Percentiles rank a stretch among this genome's conserved stretches.
Evolutionary conservation across 306 rosid genomes (phyloP).

Genomic region (Trifolium subterraneum): DNA sequence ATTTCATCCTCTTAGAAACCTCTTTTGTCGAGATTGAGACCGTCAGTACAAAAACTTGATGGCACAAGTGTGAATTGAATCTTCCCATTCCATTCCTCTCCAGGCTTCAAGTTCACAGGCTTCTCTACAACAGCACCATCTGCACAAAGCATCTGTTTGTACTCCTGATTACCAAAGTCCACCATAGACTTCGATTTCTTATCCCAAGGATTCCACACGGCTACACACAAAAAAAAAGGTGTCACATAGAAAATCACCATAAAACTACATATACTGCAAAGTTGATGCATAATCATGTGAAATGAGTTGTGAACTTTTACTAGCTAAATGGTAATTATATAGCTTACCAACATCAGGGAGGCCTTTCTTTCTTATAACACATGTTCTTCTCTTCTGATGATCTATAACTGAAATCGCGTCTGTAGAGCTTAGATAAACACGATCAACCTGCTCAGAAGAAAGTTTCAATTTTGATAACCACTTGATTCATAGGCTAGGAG

Average conservation of each 20-base stretch:
- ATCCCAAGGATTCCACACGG: conserved; percentile 98
- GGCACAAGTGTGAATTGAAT: conserved; percentile 77
- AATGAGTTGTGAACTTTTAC: no score
- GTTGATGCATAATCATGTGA: neutral
- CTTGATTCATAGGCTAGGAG: neutral
- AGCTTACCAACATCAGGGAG: conserved; percentile 83
- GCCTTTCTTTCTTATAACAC: conserved; percentile 80
- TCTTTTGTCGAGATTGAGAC: conserved; percentile 55
- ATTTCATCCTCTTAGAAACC: conserved; percentile 39
- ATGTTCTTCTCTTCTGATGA: conserved; percentile 83
- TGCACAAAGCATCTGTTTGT: no score
- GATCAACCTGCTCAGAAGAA: conserved; percentile 70
- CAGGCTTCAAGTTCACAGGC: conserved; percentile 79
- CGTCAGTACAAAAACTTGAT: conserved; percentile 81
- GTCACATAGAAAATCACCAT: conserved; percentile 31
- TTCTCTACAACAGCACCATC: conserved; percentile 50
- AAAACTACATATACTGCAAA: neutral
- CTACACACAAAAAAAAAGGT: no score
- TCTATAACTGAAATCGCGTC: conserved; percentile 77
- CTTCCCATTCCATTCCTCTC: conserved; percentile 92
- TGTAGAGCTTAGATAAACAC: conserved; percentile 83
- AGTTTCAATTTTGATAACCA: conserved; percentile 4
- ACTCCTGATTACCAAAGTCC: no score
- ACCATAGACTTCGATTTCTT: conserved; percentile 67
- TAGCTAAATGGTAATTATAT: neutral